Base-by-base conservation (phyloP, 2,329 filamentous ascomycete species). In the Fusarium chuoi region DNA sequence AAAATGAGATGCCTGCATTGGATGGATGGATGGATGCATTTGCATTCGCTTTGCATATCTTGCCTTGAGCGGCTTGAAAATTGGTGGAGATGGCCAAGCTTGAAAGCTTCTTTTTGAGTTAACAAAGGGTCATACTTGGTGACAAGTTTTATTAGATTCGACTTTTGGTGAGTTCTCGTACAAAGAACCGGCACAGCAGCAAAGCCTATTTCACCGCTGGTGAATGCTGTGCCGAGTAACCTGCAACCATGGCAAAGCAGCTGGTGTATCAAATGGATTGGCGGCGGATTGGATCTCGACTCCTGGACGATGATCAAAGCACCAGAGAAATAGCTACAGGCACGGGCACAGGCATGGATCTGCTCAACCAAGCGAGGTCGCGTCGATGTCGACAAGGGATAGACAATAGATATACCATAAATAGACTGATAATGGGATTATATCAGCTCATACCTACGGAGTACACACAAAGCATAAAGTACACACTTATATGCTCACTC, bases 21-120 rank as follows among this genome's bases (percentile, higher is more conserved):
- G 49, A 58, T 52, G 51, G 39, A 49, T 59, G 26, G 20, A 41
- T 62, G 33, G 35, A 54, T 39, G 38, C 13, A 45, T 46, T 24
- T 57, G 49, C 30, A 57, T 62, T 62, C 30, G 13, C 24, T 62
- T 62, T 62, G 59, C 59, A 57, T 45, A 62, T 62, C 49, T 62
- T 62, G 38, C 56, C 62, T 62, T n/a, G 44, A 26, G 30, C 44
- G 45, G 30, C 56, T 33, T 62, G 44, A 26, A 62, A 44, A 33
- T 28, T 42, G 46, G 71, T 74, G 68, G 71, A 58, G 62, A 68
- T 71, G 38, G 44, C 13, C 26, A 65, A 46, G 46, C 49, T 64
- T 48, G 52, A 60, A 58, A 45, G 60, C 67, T 75, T 62, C 68
- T 62, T 74, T 64, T 48, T 57, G 44, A 46, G 42, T 58, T 36